Percentiles rank a stretch among this genome's conserved stretches.
phyloP scores from a whole-genome alignment of 805 yeast genomes.

The Candida vaughaniae region DNA sequence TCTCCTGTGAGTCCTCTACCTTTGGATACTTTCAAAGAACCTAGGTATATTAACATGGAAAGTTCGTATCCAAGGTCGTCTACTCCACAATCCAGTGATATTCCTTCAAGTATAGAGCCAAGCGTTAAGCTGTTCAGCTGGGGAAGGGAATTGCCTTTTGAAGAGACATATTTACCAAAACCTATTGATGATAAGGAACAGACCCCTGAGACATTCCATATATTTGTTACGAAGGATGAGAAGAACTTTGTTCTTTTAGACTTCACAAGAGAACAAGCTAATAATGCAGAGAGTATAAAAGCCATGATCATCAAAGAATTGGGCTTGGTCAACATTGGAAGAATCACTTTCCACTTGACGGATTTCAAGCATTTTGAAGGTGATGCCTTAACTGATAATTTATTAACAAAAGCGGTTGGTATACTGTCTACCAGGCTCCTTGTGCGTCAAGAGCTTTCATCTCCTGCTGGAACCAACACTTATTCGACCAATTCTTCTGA shows the following conservation, averaged over 20 bases:
- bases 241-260: slow-evolving; percentile 45
- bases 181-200: slow-evolving; percentile 1
- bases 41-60: slow-evolving; percentile 14
- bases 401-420: slow-evolving; percentile 33
- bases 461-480: slow-evolving; percentile 33
- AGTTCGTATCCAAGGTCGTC: slow-evolving; percentile 7
- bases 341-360: slow-evolving; percentile 54
- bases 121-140: slow-evolving; percentile 4
- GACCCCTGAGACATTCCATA: slow-evolving; percentile 9
- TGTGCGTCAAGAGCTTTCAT: slow-evolving; percentile 31
- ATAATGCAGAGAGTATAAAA: slow-evolving; percentile 37
- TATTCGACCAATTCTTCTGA: slow-evolving; percentile 53
- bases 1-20: slow-evolving; percentile 17
- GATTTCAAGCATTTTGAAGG: slow-evolving; percentile 67
- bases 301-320: slow-evolving; percentile 36
- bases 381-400: slow-evolving; percentile 46
- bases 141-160: slow-evolving; percentile 15
- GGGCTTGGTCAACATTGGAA: slow-evolving; percentile 31
- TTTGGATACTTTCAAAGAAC: slow-evolving; percentile 8
- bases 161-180: slow-evolving; percentile 26
- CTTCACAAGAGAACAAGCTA: slow-evolving; percentile 15
- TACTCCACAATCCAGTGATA: slow-evolving; percentile 6
- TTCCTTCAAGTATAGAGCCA: slow-evolving; percentile 3
- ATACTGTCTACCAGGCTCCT: slow-evolving; percentile 34
- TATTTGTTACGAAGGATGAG: slow-evolving; percentile 69